Evolutionary conservation across 2,329 filamentous ascomycete species (phyloP), one percentile per base, ranked within the genome.

Genomic region (Calonectria hongkongensis): DNA sequence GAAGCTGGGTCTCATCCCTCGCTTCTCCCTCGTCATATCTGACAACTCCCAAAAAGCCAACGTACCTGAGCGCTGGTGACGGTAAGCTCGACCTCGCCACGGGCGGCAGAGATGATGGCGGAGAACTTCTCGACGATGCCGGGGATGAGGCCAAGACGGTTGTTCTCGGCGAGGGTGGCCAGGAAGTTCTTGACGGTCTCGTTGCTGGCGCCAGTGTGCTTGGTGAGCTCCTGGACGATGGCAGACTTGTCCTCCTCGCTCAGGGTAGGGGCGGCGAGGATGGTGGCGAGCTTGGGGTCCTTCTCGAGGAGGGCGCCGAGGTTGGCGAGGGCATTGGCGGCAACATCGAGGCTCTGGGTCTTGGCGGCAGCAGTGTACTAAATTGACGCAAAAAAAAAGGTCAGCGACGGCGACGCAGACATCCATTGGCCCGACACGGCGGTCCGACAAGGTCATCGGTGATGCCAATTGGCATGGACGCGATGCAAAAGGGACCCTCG

Each of bases 361-460:
- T 98, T 99, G 85, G 93, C 92, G 81, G 96, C 95, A 76, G 97
- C 97, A 78, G 96, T 98, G 92, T 98, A 99, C 97, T 99, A 82
- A 87, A 87, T 80, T 81, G 77, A 80, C 76, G 77, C 80, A 79
- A 78, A 80, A 80, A 80, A 75, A 78, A 76, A 79, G 71, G 71
- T 72, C 65, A 71, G 64, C 70, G 73, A 76, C 73, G 78, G 72
- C 77, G 75, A 75, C 74, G 65, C 70, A 63, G 73, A 73, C 51
- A 74, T 78, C 77, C 74, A 80, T 78, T 80, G 72, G 72, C 71
- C 76, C 73, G 77, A 64, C 43, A 63, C 50, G 47, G 45, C 30
- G 58, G 15, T 28, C 39, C 76, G 67, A 48, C 70, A 72, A 72
- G 75, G 75, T n/a, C 45, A 72, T 68, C 36, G 27, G 41, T 51